phyloP scores from a whole-genome alignment of 768 basidiomycete genomes.

The Clitopilus hobsonii region DNA sequence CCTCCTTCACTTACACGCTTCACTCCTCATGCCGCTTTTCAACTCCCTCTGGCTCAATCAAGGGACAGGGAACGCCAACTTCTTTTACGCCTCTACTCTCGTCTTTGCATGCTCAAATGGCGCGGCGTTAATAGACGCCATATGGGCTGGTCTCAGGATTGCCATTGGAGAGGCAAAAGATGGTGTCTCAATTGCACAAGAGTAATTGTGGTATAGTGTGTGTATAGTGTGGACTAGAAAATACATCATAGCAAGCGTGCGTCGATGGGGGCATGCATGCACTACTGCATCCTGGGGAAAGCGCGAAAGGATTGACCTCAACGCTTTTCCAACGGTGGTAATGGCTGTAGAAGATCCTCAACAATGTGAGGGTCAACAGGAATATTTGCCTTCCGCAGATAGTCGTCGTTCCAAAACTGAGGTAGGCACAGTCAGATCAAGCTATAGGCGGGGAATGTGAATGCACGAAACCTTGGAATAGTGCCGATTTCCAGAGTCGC shows the following conservation, averaged over 20 bases:
- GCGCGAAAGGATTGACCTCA: not conserved
- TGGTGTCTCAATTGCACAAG: conserved; percentile 55
- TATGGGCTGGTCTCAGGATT: conserved; percentile 79
- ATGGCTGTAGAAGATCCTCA: conserved; percentile 31
- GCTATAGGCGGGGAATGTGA: not conserved
- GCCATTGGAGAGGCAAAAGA: conserved; percentile 57
- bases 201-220: conserved; percentile 28
- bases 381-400: conserved; percentile 41
- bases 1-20: conserved; percentile 79
- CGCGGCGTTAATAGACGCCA: conserved; percentile 73
- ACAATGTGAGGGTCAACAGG: conserved; percentile 36
- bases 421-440: not conserved
- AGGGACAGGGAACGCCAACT: conserved; percentile 96
- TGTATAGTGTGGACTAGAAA: not conserved
- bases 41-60: conserved; percentile 88
- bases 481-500: conserved; percentile 85
- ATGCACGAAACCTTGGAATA: conserved; percentile 71
- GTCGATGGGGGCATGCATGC: not conserved
- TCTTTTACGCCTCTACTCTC: conserved; percentile 94
- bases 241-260: not conserved
- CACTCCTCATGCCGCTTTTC: conserved; percentile 85
- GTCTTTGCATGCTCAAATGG: conserved; percentile 90
- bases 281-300: not conserved
- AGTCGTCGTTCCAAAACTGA: conserved; percentile 45
- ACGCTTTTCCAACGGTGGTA: conserved; percentile 12